A percentile compares a stretch with the other conserved stretches of the same genome.
These are phyloP conservation scores for Jamesozyma lodderae DNA, from an alignment of 805 yeast genomes.

Conservation along the genomic window DNA sequence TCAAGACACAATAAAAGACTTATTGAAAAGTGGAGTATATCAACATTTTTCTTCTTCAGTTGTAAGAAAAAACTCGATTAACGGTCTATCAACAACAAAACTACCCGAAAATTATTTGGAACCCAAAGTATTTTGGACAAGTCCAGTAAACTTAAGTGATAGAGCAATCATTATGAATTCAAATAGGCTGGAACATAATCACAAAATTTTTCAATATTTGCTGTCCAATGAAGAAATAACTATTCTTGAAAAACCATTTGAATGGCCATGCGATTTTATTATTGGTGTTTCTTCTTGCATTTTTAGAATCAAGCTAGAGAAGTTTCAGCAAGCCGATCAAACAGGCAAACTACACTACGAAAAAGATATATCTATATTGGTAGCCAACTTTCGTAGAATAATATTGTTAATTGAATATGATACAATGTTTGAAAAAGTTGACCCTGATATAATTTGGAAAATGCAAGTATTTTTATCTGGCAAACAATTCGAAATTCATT, in stretches of 20 bases:
- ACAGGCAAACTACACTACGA: conserved; percentile 9
- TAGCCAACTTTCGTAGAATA: conserved; percentile 12
- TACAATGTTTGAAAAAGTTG: conserved; percentile 6
- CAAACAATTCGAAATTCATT: conserved; percentile 6
- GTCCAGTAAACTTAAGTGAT: neutral
- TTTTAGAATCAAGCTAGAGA: conserved; percentile 9
- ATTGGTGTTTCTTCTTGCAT: conserved; percentile 15
- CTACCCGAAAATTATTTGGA: no score
- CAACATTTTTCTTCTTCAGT: no score
- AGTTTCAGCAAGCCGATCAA: conserved; percentile 15
- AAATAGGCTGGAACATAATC: conserved; percentile 8
- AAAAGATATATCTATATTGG: conserved; percentile 5
- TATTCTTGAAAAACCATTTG: conserved; percentile 11
- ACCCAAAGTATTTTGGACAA: no score
- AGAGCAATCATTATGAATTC: conserved; percentile 10
- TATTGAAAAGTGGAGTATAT: neutral
- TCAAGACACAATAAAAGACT: no score
- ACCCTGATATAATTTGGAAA: conserved; percentile 22
- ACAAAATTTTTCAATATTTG: conserved; percentile 6
- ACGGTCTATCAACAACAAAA: no score
- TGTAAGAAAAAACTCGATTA: no score
- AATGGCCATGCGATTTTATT: conserved; percentile 14
- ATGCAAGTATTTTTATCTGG: conserved; percentile 9
- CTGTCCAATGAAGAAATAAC: conserved; percentile 1
- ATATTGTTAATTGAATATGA: conserved; percentile 14